Evolutionary conservation across 441 rosid species (phyloP), one percentile per base, ranked within the genome.

Genomic region (Jatropha podagrica): DNA sequence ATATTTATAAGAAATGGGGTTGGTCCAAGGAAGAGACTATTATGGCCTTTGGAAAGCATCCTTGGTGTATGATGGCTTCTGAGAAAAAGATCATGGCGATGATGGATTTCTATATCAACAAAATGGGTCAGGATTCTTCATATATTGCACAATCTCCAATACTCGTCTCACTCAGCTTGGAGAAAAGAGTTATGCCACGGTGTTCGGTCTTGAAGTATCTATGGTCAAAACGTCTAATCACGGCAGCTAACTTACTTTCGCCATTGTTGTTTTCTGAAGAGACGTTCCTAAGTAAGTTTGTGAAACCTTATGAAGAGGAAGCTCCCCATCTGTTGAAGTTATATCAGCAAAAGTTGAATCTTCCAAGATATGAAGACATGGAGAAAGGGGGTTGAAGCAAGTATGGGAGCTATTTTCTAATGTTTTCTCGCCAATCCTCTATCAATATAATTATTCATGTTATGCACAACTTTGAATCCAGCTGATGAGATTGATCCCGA

Each of bases 51-150:
- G 63, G 40, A 58, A 81, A 58, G 72, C 15, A 67, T 32, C 86
- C 86, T 20, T 14, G n/a, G 68, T 60, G 64, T 72, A 38, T 78
- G 77, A 3, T 27, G 27, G 2, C 20, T 2, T 83, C 84, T 2
- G 77, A 75, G 75, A 23, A 49, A 15, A 81, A 83, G 40, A 71
- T 81, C 8, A 18, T 14, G 69, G 73, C 17, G 1, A 69, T 41
- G 26, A 81, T 79, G 83, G 75, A 77, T n/a, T 76, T 66, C 26
- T 72, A 76, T 51, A 76, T 83, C 48, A 69, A 76, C 64, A 46
- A 75, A 42, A 23, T 80, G 81, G 81, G 77, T 38, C 55, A 44
- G 60, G 71, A 72, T 44, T 15, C 77, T 60, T 67, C 69, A 3
- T 5, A 3, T 56, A 17, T 82, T 32, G 51, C 52, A 14, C 20